Conservation (phyloP, 1,284 basidiomycete genomes). For the Malassezia nana region DNA sequence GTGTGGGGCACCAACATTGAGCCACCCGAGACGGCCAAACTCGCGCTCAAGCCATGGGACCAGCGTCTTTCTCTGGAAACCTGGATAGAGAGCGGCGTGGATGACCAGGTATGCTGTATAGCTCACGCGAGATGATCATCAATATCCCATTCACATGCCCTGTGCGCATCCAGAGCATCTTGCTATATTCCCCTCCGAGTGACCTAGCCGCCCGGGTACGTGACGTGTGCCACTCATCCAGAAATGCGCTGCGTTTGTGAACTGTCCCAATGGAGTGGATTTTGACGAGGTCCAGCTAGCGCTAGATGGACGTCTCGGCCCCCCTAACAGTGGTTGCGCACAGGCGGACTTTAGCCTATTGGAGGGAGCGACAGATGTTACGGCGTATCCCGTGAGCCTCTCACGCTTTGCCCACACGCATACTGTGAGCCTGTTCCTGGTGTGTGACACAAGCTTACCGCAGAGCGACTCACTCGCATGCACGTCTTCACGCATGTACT, state of each 20-base stretch:
- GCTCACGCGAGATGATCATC: conserved; percentile 26
- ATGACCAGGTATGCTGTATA: conserved; percentile 30
- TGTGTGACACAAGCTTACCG: conserved; percentile 12
- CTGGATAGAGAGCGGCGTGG: conserved; percentile 40
- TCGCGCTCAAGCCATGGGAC: conserved; percentile 45
- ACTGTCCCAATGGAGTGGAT: conserved; percentile 40
- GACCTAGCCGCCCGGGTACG: conserved; percentile 36
- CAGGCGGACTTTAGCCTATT: conserved; percentile 44
- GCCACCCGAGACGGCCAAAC: conserved; percentile 35
- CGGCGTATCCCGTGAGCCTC: conserved; percentile 40
- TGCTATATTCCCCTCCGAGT: conserved; percentile 36
- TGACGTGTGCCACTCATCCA: conserved; percentile 2
- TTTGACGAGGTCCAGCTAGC: conserved; percentile 34
- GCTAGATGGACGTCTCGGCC: conserved; percentile 23
- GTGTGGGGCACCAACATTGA: conserved; percentile 41
- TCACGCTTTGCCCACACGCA: conserved; percentile 41
- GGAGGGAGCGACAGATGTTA: conserved; percentile 26
- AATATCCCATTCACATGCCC: conserved; percentile 41
- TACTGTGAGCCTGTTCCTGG: conserved; percentile 37
- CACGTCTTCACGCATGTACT: conserved; percentile 34
- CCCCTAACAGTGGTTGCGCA: conserved; percentile 29
- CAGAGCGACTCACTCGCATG: conserved; percentile 26
- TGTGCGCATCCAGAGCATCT: conserved; percentile 38
- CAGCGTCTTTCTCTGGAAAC: conserved; percentile 23
- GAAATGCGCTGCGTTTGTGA: conserved; percentile 38